Conservation (phyloP, 1,284 basidiomycete species). For the Cystobasidiaceae sp. region DNA sequence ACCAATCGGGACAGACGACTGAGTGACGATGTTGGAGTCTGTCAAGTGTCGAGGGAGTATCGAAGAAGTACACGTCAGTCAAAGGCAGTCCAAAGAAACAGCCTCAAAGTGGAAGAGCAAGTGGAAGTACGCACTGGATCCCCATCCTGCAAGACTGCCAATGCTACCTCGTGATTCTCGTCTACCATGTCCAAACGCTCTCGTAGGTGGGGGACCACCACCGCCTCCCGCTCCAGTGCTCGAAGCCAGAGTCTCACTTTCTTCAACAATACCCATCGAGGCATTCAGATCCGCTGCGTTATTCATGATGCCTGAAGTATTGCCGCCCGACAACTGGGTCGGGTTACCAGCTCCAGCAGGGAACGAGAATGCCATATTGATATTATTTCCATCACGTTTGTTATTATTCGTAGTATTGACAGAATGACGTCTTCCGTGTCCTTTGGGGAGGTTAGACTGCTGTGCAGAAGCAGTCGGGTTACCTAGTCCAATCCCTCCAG, state of each 20-base stretch:
- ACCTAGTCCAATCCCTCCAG: conserved; percentile 26
- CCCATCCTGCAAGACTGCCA: conserved; percentile 28
- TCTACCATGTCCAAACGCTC: conserved; percentile 28
- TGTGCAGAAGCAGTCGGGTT: no score
- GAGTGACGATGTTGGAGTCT: conserved; percentile 13
- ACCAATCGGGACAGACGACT: conserved; percentile 25
- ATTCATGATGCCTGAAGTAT: background rate
- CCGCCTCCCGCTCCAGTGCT: background rate
- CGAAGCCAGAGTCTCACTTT: background rate
- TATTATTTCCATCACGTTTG: conserved; percentile 17
- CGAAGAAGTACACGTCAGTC: background rate
- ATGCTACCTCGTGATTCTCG: conserved; percentile 27
- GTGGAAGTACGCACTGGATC: conserved; percentile 32
- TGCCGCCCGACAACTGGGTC: conserved; percentile 8
- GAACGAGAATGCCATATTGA: conserved; percentile 18
- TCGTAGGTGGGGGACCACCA: conserved; percentile 4
- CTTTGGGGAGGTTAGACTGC: conserved; percentile 53
- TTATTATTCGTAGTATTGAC: conserved; percentile 61
- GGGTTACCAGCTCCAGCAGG: conserved; percentile 24
- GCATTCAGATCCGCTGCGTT: background rate
- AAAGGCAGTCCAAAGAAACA: background rate
- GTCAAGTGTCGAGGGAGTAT: background rate
- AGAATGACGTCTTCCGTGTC: conserved; percentile 87
- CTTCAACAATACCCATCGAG: background rate
- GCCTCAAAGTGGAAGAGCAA: background rate